Percentiles rank a stretch among this genome's conserved stretches.
Conservation (phyloP, 208 protist species). For the Acanthamoeba castellanii region DNA sequence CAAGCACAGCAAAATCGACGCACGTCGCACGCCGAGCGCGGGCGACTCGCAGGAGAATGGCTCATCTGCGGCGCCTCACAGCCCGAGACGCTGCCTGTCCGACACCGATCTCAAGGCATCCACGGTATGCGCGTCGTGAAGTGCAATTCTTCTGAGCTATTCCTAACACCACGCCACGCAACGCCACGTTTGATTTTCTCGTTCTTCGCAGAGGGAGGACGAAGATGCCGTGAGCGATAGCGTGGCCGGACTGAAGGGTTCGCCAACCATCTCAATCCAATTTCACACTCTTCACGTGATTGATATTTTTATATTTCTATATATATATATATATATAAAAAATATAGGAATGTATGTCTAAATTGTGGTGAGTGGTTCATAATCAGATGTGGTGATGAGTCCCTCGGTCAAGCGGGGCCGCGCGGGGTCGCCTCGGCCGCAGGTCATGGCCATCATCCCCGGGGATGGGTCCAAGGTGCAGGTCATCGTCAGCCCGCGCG, state of each 20-base stretch:
- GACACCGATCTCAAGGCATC: background rate
- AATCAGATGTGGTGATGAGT: background rate
- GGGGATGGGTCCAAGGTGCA: background rate
- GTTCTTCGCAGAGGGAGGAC: background rate
- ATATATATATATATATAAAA: too few relatives aligned
- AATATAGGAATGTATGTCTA: too few relatives aligned
- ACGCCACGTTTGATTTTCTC: background rate
- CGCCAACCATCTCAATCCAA: background rate
- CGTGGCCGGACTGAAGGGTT: background rate
- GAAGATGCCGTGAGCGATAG: background rate
- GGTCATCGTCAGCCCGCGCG: slow-evolving; percentile 37
- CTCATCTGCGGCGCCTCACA: background rate
- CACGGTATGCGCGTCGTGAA: background rate
- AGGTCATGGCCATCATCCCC: slow-evolving; percentile 18
- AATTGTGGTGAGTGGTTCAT: too few relatives aligned
- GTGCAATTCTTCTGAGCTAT: too few relatives aligned
- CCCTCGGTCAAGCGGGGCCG: background rate
- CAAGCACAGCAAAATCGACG: background rate
- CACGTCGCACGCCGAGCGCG: background rate
- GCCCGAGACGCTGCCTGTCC: background rate
- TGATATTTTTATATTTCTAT: too few relatives aligned
- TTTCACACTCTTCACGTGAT: too few relatives aligned
- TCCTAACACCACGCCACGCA: too few relatives aligned
- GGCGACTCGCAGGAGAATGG: background rate
- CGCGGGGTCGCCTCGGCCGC: background rate